Evolutionary conservation across 495 filamentous ascomycete genomes (phyloP), one percentile per base, ranked within the genome.

Genomic region (Durotheca rogersii): DNA sequence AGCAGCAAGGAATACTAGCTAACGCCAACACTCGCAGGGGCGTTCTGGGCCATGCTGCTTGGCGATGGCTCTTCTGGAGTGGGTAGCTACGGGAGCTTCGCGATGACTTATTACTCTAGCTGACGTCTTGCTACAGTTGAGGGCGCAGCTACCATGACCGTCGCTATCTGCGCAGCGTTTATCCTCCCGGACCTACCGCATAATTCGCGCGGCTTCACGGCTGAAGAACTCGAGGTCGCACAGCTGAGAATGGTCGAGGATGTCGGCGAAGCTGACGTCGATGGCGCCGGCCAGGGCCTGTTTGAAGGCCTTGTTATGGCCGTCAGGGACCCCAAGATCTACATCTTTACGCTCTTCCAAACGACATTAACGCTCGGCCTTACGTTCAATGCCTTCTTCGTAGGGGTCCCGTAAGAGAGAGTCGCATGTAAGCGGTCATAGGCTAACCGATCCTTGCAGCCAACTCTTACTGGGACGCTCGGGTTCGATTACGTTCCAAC

Each of bases 391-490:
- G 83, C 81, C 67, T 73, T 68, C 39, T 73, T 73, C 48, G 67
- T 69, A 56, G 61, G 70, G 83, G 3, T 61, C 75, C 39, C 70
- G 81, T 29, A 71, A 81, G 15, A 70, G 74, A 44, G 74, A 81
- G 57, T 75, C 80, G 7, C 73, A 72, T 17, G 72, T 73, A 9
- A 73, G n/a, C n/a, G n/a, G n/a, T n/a, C 72, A 39, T 75, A 72
- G 7, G 6, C 80, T 86, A 11, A 86, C 79, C 3, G 81, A 21
- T 1, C 82, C 57, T 83, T 83, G 69, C 85, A 91, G 73, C 88
- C 88, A 0, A 87, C 87, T 1, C 81, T 93, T 19, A 88, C 90
- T 7, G 70, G 74, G 20, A 90, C 88, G 1, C 74, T 93, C 1
- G 79, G 85, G 19, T 89, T 83, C 60, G 69, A 63, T 53, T 78